A percentile compares a stretch with the other conserved stretches of the same genome.
Evolutionary conservation across 2,329 filamentous ascomycete species (phyloP).

Genomic region (Rhexocercosporidium sp.): DNA sequence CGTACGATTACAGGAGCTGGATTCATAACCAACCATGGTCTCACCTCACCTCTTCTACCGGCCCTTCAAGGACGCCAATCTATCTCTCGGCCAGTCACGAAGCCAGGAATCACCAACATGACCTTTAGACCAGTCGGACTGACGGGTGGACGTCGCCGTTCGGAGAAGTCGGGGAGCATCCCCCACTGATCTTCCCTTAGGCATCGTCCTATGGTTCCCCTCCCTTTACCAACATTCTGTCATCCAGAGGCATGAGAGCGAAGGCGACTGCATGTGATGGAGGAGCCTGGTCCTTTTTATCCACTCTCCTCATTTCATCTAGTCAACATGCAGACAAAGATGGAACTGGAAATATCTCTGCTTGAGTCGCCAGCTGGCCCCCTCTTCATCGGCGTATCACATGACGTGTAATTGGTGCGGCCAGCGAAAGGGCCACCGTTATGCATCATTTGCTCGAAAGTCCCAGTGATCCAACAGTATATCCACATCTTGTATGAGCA

Average conservation of each 20-base stretch:
- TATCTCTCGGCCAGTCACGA: constrained; percentile 6
- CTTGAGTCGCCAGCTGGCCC: neutral
- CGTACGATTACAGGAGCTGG: constrained; percentile 4
- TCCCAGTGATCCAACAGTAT: neutral
- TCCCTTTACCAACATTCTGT: constrained; percentile 9
- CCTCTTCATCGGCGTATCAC: neutral
- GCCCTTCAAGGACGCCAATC: constrained; percentile 3
- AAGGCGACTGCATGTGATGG: constrained; percentile 6
- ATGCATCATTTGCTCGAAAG: neutral
- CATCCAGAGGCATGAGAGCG: neutral
- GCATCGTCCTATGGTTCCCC: neutral
- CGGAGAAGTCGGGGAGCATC: neutral
- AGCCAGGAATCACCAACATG: neutral
- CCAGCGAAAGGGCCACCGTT: neutral
- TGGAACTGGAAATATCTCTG: constrained; percentile 8
- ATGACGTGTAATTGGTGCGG: constrained; percentile 3
- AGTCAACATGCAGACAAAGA: neutral
- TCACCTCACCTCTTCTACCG: constrained; percentile 8
- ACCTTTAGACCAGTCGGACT: constrained; percentile 3
- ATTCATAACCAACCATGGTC: constrained; percentile 2
- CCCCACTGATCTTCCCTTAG: neutral
- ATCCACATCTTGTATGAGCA: neutral
- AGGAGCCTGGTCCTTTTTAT: neutral
- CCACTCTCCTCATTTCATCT: constrained; percentile 9
- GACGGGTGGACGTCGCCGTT: neutral